A percentile compares a stretch with the other conserved stretches of the same genome.
Conservation (phyloP, 2,329 filamentous ascomycete genomes). For the Nemania sp. region DNA sequence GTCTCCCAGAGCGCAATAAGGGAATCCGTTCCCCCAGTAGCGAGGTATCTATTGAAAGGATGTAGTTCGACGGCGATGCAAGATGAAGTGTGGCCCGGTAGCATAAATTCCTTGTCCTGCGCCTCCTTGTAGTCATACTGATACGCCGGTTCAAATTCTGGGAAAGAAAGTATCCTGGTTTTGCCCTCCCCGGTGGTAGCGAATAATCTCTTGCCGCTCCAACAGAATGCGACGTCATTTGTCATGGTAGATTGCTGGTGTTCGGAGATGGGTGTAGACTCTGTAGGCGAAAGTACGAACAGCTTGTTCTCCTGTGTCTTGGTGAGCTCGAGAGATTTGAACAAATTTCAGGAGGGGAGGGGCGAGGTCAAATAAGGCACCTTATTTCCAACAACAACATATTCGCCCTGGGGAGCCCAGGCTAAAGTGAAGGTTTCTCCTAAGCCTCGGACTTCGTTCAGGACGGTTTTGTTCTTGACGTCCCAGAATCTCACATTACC, state of each 20-base stretch:
- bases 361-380: conserved; percentile 55
- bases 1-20: conserved; percentile 84
- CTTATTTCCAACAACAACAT: conserved; percentile 79
- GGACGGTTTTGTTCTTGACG: conserved; percentile 76
- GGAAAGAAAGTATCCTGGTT: conserved; percentile 77
- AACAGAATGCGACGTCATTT: conserved; percentile 80
- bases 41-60: conserved; percentile 77
- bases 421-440: conserved; percentile 77
- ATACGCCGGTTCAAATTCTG: conserved; percentile 68
- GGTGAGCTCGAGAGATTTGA: conserved; percentile 21
- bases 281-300: conserved; percentile 71
- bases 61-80: conserved; percentile 77
- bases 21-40: conserved; percentile 80
- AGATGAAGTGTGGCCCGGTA: conserved; percentile 79
- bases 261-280: conserved; percentile 66
- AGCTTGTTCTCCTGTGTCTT: conserved; percentile 68
- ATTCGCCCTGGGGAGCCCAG: conserved; percentile 79
- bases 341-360: not conserved
- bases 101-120: conserved; percentile 64
- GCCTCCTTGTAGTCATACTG: conserved; percentile 60
- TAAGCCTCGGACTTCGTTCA: conserved; percentile 75
- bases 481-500: conserved; percentile 85
- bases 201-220: conserved; percentile 77
- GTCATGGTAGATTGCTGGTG: conserved; percentile 74
- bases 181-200: conserved; percentile 78